phyloP scores from a whole-genome alignment of 2,329 filamentous ascomycete genomes.

The Colletotrichum salicis region DNA sequence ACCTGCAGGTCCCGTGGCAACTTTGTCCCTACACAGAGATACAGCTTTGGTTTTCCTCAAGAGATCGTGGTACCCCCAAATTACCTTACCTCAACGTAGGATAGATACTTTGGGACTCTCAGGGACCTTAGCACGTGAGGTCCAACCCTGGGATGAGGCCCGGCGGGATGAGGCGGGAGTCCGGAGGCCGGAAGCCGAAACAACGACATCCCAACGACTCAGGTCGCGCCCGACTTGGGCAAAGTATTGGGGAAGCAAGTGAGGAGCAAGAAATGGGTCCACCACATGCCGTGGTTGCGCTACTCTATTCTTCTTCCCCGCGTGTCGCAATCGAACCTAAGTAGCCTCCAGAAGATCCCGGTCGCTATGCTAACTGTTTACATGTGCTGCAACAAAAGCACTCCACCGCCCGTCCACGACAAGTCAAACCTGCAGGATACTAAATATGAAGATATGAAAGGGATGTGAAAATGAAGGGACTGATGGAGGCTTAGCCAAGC shows the following conservation, averaged over 20 bases:
- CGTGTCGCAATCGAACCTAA: slow-evolving; percentile 19
- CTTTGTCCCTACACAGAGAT: not conserved
- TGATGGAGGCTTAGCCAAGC: not conserved
- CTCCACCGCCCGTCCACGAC: slow-evolving; percentile 11
- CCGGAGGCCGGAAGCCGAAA: not conserved
- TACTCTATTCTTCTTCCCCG: slow-evolving; percentile 13
- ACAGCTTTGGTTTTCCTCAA: not conserved
- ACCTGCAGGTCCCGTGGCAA: slow-evolving; percentile 8
- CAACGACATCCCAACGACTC: slow-evolving; percentile 7
- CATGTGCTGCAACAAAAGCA: slow-evolving; percentile 23
- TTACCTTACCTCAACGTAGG: not conserved
- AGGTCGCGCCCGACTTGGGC: not conserved
- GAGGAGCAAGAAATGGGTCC: slow-evolving; percentile 8
- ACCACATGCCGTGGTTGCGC: slow-evolving; percentile 11
- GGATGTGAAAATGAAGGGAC: not conserved
- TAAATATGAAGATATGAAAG: slow-evolving; percentile 12
- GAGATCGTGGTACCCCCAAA: not conserved
- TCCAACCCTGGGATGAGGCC: not conserved
- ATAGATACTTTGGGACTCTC: not conserved
- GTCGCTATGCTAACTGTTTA: slow-evolving; percentile 35
- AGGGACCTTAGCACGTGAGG: slow-evolving; percentile 1
- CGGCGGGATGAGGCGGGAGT: not conserved
- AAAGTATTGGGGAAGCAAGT: not conserved
- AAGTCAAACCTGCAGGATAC: slow-evolving; percentile 10
- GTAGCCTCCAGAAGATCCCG: slow-evolving; percentile 26